Evolutionary conservation across 169 alveolate species (phyloP).

Genomic region (Babesia caballi): DNA sequence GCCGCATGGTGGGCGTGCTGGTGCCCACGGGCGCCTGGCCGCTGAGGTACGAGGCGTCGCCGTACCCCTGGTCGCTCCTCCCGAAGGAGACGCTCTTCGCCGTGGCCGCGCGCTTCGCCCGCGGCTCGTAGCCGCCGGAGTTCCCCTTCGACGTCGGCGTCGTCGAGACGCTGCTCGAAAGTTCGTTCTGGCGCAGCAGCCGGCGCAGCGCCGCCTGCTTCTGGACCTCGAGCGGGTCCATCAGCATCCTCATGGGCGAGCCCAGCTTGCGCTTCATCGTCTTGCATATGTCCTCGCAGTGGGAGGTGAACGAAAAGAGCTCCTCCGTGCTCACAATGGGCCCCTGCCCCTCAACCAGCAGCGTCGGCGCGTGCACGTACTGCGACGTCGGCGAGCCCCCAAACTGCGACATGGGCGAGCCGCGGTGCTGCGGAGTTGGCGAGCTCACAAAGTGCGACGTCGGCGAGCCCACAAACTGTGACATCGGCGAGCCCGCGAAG

Average conservation of each 20-base stretch:
- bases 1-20: conserved; percentile 14
- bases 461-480: conserved; percentile 8
- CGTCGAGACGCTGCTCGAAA: not conserved
- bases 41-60: not conserved
- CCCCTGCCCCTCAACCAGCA: no score
- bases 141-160: not conserved
- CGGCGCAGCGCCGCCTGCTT: not conserved
- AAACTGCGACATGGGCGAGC: not conserved
- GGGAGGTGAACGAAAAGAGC: not conserved
- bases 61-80: not conserved
- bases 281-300: not conserved
- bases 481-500: no score
- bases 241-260: not conserved
- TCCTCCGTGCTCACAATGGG: conserved; percentile 6
- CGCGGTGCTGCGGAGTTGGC: no score
- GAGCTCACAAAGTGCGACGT: not conserved
- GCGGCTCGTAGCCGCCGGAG: not conserved
- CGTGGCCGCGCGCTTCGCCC: not conserved
- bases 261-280: not conserved
- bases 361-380: not conserved
- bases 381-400: not conserved
- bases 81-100: not conserved
- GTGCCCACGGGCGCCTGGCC: not conserved
- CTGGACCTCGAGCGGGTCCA: not conserved
- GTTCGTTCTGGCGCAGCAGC: not conserved